These are phyloP conservation scores for Omphalotus guepiniiformis DNA, from an alignment of 768 basidiomycete genomes.

Conservation along the genomic window DNA sequence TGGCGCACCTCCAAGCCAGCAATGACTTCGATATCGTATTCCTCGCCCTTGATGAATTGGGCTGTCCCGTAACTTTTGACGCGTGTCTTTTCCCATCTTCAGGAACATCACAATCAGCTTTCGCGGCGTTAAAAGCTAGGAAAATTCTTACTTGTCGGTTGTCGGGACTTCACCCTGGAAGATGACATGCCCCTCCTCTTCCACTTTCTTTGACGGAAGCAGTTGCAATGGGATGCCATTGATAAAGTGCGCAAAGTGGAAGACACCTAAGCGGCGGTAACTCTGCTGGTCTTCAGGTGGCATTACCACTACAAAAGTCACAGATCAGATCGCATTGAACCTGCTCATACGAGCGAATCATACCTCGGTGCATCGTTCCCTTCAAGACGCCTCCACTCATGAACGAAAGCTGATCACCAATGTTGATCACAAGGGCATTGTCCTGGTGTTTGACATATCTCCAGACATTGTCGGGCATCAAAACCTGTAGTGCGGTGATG, in stretches of 20 bases:
- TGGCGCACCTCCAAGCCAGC: constrained; percentile 24
- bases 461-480: constrained; percentile 33
- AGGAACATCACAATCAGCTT: not conserved
- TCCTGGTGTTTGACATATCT: constrained; percentile 31
- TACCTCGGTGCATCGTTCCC: constrained; percentile 33
- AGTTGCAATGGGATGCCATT: constrained; percentile 22
- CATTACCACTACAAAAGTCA: constrained; percentile 21
- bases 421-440: constrained; percentile 29
- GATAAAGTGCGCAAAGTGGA: constrained; percentile 31
- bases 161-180: constrained; percentile 27
- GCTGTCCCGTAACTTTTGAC: constrained; percentile 29
- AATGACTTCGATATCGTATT: constrained; percentile 30
- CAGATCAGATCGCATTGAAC: not conserved
- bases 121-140: not conserved
- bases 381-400: constrained; percentile 31
- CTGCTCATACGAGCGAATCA: not conserved
- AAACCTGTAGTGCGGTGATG: constrained; percentile 29
- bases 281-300: constrained; percentile 27
- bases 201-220: constrained; percentile 27
- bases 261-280: constrained; percentile 28
- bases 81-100: constrained; percentile 28
- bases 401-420: constrained; percentile 31
- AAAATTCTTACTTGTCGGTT: constrained; percentile 21
- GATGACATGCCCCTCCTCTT: constrained; percentile 23
- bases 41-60: constrained; percentile 28